Evolutionary conservation across 2,329 filamentous ascomycete species (phyloP), one percentile per base, ranked within the genome.

Genomic region (Alternaria sp.): DNA sequence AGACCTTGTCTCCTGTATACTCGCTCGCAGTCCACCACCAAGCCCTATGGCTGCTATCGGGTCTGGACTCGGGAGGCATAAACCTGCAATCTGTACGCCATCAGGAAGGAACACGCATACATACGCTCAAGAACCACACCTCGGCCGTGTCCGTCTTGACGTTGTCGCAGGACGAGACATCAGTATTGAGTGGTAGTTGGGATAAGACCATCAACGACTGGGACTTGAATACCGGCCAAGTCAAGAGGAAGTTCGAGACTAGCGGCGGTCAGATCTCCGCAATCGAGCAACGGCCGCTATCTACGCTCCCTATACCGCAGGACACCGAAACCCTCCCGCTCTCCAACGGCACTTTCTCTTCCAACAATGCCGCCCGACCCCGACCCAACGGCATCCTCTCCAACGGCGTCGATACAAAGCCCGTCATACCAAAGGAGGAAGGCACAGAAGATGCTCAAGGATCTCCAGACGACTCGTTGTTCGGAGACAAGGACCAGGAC

Each of bases 151-250:
- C 93, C 20, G 92, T 96, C 5, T 80, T 99, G 59, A 89, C 87
- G 9, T 81, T 99, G 12, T 88, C 92, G 0, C 88, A 91, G 5
- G 94, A 98, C 68, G 95, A 99, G 81, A 89, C 86, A 71, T 94
- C 90, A 39, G 87, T 98, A 4, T 79, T 99, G 8, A 97, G 93
- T 34, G 95, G 95, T 4, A 94, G 93, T 75, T 99, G 95, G 95
- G 95, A 99, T 78, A 98, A 97, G 80, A 91, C 87, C 18, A 89
- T 98, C 1, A 87, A 93, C 54, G 94, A 98, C 75, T 99, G 95
- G 95, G 95, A 98, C 76, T 79, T 99, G 26, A 93, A 98, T 71
- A 95, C 88, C 1, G 95, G 95, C 0, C 85, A 91, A 69, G 84
- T 91, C 7, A 89, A 88, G 65, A 87, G 94, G 11, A 85, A 86